Evolutionary conservation across 1,284 basidiomycete genomes (phyloP).

Genomic region (Ustilago hordei): DNA sequence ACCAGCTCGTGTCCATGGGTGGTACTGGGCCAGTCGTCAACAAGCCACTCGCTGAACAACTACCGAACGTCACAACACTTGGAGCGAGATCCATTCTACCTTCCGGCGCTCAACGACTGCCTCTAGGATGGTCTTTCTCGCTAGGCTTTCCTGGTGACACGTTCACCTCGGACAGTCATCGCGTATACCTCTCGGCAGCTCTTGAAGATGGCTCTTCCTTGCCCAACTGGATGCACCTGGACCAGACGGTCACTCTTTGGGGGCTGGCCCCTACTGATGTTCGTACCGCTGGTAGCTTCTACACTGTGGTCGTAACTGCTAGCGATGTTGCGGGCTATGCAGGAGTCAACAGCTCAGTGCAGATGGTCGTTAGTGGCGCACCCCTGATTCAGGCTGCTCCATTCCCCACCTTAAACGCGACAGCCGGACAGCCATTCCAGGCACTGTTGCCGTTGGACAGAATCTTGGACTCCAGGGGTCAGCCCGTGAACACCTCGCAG

Average conservation of each 20-base stretch:
- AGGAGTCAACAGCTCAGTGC: constrained; percentile 55
- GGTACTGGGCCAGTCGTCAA: constrained; percentile 59
- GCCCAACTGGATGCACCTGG: constrained; percentile 82
- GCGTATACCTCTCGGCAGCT: constrained; percentile 78
- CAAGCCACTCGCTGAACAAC: constrained; percentile 57
- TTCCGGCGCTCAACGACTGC: constrained; percentile 75
- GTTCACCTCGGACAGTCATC: constrained; percentile 71
- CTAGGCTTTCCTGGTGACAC: constrained; percentile 83
- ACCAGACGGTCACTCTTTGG: constrained; percentile 79
- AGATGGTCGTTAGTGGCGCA: constrained; percentile 55
- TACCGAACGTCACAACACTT: constrained; percentile 58
- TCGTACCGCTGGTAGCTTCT: constrained; percentile 53
- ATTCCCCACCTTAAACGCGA: constrained; percentile 73
- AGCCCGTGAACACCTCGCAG: constrained; percentile 19
- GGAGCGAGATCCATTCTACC: constrained; percentile 58
- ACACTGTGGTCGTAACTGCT: constrained; percentile 58
- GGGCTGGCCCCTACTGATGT: constrained; percentile 78
- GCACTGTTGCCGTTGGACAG: constrained; percentile 53
- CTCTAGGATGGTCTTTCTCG: constrained; percentile 88
- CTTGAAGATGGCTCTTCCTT: constrained; percentile 78
- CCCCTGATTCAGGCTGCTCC: constrained; percentile 40
- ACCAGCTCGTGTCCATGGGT: constrained; percentile 49
- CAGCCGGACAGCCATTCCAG: constrained; percentile 71
- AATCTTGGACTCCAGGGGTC: constrained; percentile 27
- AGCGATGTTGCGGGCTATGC: constrained; percentile 60